phyloP scores from a whole-genome alignment of 2,329 filamentous ascomycete genomes.

The Calycina marina region DNA sequence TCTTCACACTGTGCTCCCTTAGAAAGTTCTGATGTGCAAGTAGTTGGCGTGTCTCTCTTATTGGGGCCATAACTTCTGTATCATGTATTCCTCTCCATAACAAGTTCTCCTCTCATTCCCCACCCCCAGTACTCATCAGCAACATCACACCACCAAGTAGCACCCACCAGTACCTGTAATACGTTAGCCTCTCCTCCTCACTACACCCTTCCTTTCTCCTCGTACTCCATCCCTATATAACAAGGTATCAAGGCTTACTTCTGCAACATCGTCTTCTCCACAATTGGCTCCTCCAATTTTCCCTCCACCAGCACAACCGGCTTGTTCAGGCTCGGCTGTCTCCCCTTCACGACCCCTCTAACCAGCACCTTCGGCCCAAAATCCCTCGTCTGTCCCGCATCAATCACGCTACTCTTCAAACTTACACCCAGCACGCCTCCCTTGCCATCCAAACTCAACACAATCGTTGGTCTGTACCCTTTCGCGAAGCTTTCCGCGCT shows the following conservation, averaged over 20 bases:
- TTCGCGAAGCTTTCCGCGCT: constrained; percentile 43
- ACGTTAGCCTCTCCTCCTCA: background rate
- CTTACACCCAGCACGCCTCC: constrained; percentile 35
- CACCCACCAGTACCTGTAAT: constrained; percentile 45
- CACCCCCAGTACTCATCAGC: constrained; percentile 35
- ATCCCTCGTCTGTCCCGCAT: constrained; percentile 49
- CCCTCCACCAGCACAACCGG: constrained; percentile 49
- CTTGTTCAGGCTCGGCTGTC: constrained; percentile 45
- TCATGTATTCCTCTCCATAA: too few species aligned
- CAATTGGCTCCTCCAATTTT: constrained; percentile 37
- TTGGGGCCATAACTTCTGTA: too few species aligned
- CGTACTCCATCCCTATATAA: too few species aligned
- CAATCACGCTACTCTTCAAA: constrained; percentile 41
- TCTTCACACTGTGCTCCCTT: too few species aligned
- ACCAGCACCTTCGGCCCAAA: constrained; percentile 47
- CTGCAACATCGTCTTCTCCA: constrained; percentile 51
- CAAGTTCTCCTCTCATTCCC: constrained; percentile 32
- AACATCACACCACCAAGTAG: constrained; percentile 37
- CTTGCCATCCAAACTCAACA: constrained; percentile 33
- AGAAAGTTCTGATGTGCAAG: too few species aligned
- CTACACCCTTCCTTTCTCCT: too few species aligned
- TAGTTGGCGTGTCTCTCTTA: too few species aligned
- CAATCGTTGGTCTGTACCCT: constrained; percentile 42
- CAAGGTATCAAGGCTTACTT: constrained; percentile 35
- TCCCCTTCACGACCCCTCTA: constrained; percentile 31